These are phyloP conservation scores for Jimgerdemannia flammicorona DNA, from an alignment of 192 early-diverging fungal genomes.

Conservation along the genomic window DNA sequence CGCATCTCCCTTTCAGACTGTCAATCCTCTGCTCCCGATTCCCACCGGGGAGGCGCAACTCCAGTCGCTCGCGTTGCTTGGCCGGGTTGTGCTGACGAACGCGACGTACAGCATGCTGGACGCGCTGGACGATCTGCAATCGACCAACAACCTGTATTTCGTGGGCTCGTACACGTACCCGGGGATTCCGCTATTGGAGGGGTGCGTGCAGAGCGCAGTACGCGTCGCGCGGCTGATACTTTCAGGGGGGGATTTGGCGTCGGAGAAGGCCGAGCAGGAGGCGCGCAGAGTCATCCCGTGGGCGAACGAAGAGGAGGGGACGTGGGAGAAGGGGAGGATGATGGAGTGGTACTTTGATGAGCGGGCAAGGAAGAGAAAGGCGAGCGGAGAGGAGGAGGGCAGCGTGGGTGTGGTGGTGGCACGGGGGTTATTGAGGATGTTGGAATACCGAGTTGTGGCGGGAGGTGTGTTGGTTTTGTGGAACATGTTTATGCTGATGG, in stretches of 20 bases:
- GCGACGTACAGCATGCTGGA: constrained; percentile 49
- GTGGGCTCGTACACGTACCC: constrained; percentile 59
- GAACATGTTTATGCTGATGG: no score
- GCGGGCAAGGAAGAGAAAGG: not conserved
- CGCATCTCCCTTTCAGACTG: constrained; percentile 35
- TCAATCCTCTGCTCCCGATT: constrained; percentile 49
- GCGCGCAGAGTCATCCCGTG: not conserved
- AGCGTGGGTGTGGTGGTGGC: no score
- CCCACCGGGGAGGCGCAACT: constrained; percentile 19
- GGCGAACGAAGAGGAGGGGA: not conserved
- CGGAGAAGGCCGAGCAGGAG: not conserved
- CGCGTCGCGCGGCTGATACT: constrained; percentile 24
- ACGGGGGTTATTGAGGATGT: no score
- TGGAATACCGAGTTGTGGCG: no score
- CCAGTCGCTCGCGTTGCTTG: constrained; percentile 43
- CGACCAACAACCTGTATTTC: constrained; percentile 41
- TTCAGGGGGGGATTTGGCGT: constrained; percentile 32
- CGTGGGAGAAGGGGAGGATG: not conserved
- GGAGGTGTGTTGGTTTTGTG: no score
- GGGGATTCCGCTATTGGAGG: constrained; percentile 58
- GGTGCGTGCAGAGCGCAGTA: constrained; percentile 52
- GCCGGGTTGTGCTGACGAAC: constrained; percentile 53
- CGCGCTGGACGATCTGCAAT: constrained; percentile 32
- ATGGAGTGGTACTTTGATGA: not conserved
- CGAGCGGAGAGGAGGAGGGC: no score